Evolutionary conservation across 306 rosid species (phyloP).

Genomic region (Canavalia gladiata): DNA sequence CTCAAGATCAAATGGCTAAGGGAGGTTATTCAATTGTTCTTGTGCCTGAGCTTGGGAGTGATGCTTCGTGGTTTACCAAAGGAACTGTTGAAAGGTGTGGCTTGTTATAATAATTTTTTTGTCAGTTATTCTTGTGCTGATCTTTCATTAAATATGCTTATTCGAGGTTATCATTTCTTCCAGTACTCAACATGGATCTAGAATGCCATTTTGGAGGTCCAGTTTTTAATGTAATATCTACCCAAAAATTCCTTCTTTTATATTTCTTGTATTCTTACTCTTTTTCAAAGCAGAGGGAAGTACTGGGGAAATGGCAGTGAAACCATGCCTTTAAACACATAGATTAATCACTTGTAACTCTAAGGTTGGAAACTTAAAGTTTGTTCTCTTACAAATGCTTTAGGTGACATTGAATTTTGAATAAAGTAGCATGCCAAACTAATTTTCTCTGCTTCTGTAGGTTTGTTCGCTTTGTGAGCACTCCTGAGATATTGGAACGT

Average conservation of each 20-base stretch:
- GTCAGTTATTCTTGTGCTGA: slow-evolving; percentile 39
- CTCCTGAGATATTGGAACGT: slow-evolving; percentile 94
- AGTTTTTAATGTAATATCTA: slow-evolving; percentile 21
- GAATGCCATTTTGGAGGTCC: slow-evolving; percentile 23
- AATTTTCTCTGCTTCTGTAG: slow-evolving; percentile 54
- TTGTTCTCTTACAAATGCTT: slow-evolving; percentile 28
- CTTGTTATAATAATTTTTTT: not conserved
- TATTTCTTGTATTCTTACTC: slow-evolving; percentile 28
- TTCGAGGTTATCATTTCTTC: slow-evolving; percentile 31
- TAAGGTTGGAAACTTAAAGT: slow-evolving; percentile 35
- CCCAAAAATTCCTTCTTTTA: slow-evolving; percentile 9
- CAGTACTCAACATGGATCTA: slow-evolving; percentile 28
- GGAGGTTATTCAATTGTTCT: slow-evolving; percentile 94
- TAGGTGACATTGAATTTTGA: slow-evolving; percentile 3
- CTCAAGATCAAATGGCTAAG: slow-evolving; percentile 88
- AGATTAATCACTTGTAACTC: slow-evolving; percentile 31
- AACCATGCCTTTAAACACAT: slow-evolving; percentile 28
- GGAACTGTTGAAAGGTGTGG: slow-evolving; percentile 82
- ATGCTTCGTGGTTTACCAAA: slow-evolving; percentile 82
- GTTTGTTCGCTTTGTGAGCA: slow-evolving; percentile 95
- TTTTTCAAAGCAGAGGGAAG: slow-evolving; percentile 23
- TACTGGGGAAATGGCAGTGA: slow-evolving; percentile 44
- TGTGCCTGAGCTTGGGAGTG: slow-evolving; percentile 64
- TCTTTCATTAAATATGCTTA: slow-evolving; percentile 24
- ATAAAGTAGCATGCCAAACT: slow-evolving; percentile 31